A percentile compares a stretch with the other conserved stretches of the same genome.
Conservation (phyloP, 495 filamentous ascomycete species). For the Penicillium flavigenum region DNA sequence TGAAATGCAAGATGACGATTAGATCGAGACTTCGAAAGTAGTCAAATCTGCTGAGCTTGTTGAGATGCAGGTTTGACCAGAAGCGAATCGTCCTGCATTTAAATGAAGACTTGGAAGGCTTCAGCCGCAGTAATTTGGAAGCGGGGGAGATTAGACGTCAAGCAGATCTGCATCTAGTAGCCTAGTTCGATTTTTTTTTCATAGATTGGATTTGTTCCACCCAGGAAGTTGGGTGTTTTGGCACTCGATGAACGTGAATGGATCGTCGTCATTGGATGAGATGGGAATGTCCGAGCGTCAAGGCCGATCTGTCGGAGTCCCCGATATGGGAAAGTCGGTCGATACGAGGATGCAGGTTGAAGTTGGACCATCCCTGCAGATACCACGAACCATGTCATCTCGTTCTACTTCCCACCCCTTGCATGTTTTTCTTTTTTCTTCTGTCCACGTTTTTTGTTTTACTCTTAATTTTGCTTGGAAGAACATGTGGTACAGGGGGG, state of each 20-base stretch:
- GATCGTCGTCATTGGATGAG: constrained; percentile 5
- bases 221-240: constrained; percentile 9
- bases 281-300: constrained; percentile 1
- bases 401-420: constrained; percentile 10
- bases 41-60: constrained; percentile 3
- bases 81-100: constrained; percentile 10
- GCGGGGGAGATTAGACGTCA: constrained; percentile 14
- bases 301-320: constrained; percentile 18
- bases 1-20: constrained; percentile 2
- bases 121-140: constrained; percentile 14
- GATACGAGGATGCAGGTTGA: constrained; percentile 7
- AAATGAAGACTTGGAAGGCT: constrained; percentile 1
- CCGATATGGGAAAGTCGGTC: constrained; percentile 12
- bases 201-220: constrained; percentile 3
- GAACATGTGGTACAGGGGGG: neutral
- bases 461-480: neutral
- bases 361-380: constrained; percentile 1
- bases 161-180: constrained; percentile 6
- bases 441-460: constrained; percentile 15
- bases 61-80: constrained; percentile 13
- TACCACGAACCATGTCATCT: constrained; percentile 5
- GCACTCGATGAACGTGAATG: neutral
- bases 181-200: neutral
- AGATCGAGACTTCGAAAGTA: neutral
- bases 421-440: neutral